Percentiles rank a stretch among this genome's conserved stretches.
These are phyloP conservation scores for Sedum album DNA, from an alignment of 164 flowering plant species.

Conservation along the genomic window DNA sequence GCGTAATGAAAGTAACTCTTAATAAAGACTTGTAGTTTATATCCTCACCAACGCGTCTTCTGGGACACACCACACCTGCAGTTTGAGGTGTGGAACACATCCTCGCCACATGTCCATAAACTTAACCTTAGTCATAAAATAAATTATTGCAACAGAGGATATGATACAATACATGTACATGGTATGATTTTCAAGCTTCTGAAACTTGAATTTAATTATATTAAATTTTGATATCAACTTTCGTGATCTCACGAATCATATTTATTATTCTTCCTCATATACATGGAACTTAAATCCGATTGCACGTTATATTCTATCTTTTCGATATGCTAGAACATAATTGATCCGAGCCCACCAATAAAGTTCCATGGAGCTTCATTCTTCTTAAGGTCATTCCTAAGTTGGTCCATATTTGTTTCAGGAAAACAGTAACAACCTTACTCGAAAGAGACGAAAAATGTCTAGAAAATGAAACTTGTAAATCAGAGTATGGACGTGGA, in stretches of 20 bases:
- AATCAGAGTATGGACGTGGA: background rate
- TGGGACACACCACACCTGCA: background rate
- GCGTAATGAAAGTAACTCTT: background rate
- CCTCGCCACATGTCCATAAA: background rate
- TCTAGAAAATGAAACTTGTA: background rate
- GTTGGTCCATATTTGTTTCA: background rate
- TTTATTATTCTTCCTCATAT: background rate
- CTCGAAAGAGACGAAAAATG: background rate
- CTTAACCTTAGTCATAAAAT: background rate
- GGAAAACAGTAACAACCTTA: background rate
- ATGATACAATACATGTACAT: background rate
- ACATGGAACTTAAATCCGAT: background rate
- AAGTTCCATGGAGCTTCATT: conserved; percentile 1
- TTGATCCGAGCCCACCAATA: background rate
- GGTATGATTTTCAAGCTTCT: background rate
- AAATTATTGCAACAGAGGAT: background rate
- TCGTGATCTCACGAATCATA: background rate
- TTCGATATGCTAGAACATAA: background rate
- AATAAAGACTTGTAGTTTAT: background rate
- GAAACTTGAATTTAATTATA: background rate
- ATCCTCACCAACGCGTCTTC: background rate
- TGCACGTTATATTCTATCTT: background rate
- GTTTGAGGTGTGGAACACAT: background rate
- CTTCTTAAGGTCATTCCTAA: background rate
- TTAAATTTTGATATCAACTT: background rate